Conservation (phyloP, 1,139 yeast species). For the Geotrichum phurueaensis region DNA sequence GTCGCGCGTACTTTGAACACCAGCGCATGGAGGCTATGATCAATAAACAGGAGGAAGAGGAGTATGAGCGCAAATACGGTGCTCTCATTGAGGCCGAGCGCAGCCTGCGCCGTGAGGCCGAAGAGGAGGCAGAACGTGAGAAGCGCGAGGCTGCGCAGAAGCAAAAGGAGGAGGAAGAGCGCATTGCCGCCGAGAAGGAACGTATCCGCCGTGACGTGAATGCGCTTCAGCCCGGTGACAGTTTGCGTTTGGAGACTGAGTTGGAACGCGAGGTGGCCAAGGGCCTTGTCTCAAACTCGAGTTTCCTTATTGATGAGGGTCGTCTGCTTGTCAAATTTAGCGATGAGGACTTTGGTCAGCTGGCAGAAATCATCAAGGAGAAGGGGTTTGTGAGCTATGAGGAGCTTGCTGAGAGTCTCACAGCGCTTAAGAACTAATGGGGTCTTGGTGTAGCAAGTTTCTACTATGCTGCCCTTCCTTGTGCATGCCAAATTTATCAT, state of each 20-base stretch:
- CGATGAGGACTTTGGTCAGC: constrained; percentile 7
- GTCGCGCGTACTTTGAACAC: constrained; percentile 19
- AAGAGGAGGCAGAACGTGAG: constrained; percentile 16
- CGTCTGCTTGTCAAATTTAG: constrained; percentile 12
- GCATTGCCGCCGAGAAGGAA: constrained; percentile 6
- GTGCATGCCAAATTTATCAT: neutral
- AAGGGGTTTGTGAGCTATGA: constrained; percentile 11
- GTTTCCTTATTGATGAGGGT: constrained; percentile 15
- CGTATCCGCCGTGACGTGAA: constrained; percentile 7
- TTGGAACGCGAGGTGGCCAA: constrained; percentile 11
- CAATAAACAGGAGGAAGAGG: constrained; percentile 17
- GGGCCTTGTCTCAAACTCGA: neutral
- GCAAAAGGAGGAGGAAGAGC: constrained; percentile 15
- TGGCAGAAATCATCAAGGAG: constrained; percentile 7
- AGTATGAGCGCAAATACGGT: constrained; percentile 15
- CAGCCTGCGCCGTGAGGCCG: constrained; percentile 13
- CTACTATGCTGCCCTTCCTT: neutral
- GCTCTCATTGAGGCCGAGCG: constrained; percentile 15
- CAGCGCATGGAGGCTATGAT: constrained; percentile 15
- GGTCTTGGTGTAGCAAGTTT: neutral
- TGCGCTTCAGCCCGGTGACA: constrained; percentile 12
- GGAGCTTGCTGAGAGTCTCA: constrained; percentile 11
- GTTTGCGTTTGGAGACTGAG: constrained; percentile 5
- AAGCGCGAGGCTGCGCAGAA: constrained; percentile 12
- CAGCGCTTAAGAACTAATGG: constrained; percentile 3